Evolutionary conservation across 1,284 basidiomycete species (phyloP), one percentile per base, ranked within the genome.

Genomic region (Microbotryum violaceum): DNA sequence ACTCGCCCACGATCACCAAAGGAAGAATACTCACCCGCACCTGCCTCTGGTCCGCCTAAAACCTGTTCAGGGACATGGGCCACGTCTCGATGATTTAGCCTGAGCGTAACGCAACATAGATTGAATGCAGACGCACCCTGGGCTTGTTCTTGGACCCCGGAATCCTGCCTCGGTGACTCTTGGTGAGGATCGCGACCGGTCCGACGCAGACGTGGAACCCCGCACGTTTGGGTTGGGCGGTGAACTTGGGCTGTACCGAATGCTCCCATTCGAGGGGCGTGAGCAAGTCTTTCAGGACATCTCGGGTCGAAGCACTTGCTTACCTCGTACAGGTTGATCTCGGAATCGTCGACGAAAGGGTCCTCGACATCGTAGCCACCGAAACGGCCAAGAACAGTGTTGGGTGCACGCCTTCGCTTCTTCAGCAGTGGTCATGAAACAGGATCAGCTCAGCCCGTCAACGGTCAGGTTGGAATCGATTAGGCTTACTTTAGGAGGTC

Each of bases 301-400:
- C 25, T 31, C 31, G n/a, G 20, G 25, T 6, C 12, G 37, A 23
- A 23, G 16, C 3, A 2, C 5, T 3, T 29, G 23, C 58, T 91
- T 2, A 91, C 86, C 72, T 93, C 86, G 77, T 97, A 92, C 49
- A 93, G 79, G 23, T 84, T 85, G 58, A 96, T 81, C 74, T 98
- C 93, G 0, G 91, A 91, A 77, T 98, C 94, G 79, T 98, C 94
- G 72, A 98, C 97, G 77, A 97, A 97, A 0, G 90, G 88, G 77
- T 98, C 94, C 1, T 82, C 80, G 21, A 86, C 80, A 77, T 98
- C 93, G 79, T 98, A 98, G 23, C 76, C 75, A 53, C 76, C 77
- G 33, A 68, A 68, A 42, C 73, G 70, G 49, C 69, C 70, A 44
- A 68, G 57, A 25, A 71, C 57, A 10, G 56, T 66, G n/a, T 65